A percentile compares a stretch with the other conserved stretches of the same genome.
phyloP scores from a whole-genome alignment of 2,329 filamentous ascomycete genomes.

The Ambrosiella cleistominuta region DNA sequence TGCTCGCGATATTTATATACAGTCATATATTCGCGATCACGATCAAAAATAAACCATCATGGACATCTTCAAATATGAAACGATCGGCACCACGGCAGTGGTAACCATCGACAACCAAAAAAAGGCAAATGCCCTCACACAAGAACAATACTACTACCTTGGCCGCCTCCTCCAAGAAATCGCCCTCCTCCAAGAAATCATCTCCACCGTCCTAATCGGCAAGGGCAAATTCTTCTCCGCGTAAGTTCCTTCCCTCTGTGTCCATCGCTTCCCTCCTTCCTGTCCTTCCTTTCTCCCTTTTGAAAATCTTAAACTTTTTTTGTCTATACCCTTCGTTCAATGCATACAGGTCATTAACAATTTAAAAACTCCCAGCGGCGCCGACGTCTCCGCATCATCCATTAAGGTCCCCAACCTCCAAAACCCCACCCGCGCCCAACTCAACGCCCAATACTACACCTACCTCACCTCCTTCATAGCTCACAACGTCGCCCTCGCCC shows the following conservation, averaged over 20 bases:
- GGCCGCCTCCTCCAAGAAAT: slow-evolving; percentile 58
- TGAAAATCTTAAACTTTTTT: not conserved
- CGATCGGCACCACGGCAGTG: slow-evolving; percentile 36
- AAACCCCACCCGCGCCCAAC: not conserved
- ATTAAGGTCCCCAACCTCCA: not conserved
- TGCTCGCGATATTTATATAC: not conserved
- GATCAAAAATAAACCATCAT: not conserved
- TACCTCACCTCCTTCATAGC: slow-evolving; percentile 58
- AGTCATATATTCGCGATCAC: not conserved
- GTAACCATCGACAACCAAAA: slow-evolving; percentile 71
- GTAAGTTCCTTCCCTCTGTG: slow-evolving; percentile 31
- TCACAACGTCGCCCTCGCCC: slow-evolving; percentile 78
- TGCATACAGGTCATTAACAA: too few relatives aligned
- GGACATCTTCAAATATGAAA: slow-evolving; percentile 23
- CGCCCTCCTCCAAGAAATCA: slow-evolving; percentile 61
- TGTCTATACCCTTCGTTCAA: too few relatives aligned
- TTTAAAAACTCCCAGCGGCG: slow-evolving; percentile 2
- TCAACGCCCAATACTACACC: slow-evolving; percentile 18
- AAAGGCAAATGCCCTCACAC: slow-evolving; percentile 72
- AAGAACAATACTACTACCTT: slow-evolving; percentile 60
- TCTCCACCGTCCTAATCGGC: slow-evolving; percentile 67
- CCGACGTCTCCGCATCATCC: slow-evolving; percentile 9
- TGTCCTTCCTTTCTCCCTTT: too few relatives aligned
- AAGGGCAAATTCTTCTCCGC: slow-evolving; percentile 79
- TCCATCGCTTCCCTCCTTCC: not conserved